Percentiles rank a stretch among this genome's conserved stretches.
These are phyloP conservation scores for Pseudozyma thailandica DNA, from an alignment of 1,284 basidiomycete species.

Conservation along the genomic window DNA sequence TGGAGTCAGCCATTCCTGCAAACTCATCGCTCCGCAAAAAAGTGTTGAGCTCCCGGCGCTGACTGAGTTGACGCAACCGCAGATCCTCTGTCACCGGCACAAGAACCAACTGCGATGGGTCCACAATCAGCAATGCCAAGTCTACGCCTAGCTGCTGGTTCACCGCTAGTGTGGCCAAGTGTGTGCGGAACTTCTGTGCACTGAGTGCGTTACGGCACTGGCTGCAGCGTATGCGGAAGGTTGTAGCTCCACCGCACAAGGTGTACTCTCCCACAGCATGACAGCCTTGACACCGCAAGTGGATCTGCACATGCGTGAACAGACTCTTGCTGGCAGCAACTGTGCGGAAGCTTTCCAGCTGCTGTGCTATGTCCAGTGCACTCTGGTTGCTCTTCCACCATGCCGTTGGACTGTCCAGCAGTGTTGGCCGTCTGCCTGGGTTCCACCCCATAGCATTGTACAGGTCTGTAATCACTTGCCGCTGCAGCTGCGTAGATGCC, in stretches of 20 bases:
- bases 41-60: background rate
- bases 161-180: background rate
- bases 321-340: background rate
- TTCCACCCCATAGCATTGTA: constrained; percentile 12
- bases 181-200: background rate
- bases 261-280: background rate
- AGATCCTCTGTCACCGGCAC: background rate
- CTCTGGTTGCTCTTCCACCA: background rate
- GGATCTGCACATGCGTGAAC: background rate
- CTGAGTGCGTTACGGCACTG: background rate
- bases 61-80: background rate
- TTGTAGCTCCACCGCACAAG: background rate
- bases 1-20: background rate
- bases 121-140: background rate
- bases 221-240: background rate
- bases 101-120: background rate
- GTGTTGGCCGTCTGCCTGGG: constrained; percentile 3
- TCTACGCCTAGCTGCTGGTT: constrained; percentile 1
- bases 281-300: background rate
- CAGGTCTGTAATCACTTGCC: background rate
- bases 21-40: background rate
- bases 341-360: constrained; percentile 3
- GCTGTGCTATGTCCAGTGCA: background rate
- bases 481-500: constrained; percentile 4
- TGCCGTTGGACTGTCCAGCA: constrained; percentile 3